Conservation (phyloP, 495 filamentous ascomycete genomes). For the Aspergillus cristatus region DNA sequence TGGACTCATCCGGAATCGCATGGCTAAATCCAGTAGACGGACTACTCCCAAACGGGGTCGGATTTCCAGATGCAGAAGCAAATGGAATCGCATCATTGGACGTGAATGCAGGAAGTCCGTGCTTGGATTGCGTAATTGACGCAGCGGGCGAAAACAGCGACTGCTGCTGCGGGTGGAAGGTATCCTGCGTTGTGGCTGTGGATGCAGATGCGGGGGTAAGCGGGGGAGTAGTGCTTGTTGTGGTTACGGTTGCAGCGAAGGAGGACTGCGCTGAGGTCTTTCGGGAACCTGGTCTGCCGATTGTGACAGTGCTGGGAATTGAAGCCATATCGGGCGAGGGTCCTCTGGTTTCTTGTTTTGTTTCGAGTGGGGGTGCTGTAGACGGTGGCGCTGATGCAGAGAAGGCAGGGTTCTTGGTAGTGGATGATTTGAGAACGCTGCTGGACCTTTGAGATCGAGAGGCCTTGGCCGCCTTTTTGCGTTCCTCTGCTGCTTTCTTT, state of each 20-base stretch:
- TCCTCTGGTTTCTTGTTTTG: neutral
- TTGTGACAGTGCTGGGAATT: neutral
- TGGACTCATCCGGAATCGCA: no score
- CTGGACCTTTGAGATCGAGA: slow-evolving; percentile 14
- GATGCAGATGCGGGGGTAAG: slow-evolving; percentile 18
- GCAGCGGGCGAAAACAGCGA: slow-evolving; percentile 20
- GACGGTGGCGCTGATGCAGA: slow-evolving; percentile 4
- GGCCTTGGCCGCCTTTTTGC: slow-evolving; percentile 15
- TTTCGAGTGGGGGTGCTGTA: neutral
- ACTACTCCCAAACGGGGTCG: neutral
- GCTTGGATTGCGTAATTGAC: slow-evolving; percentile 28
- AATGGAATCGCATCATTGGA: slow-evolving; percentile 44
- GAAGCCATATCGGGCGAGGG: neutral
- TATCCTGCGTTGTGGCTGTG: slow-evolving; percentile 1
- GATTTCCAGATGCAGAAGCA: slow-evolving; percentile 6
- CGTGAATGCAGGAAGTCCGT: slow-evolving; percentile 43
- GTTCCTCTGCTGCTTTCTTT: slow-evolving; percentile 29
- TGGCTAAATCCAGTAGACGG: slow-evolving; percentile 2
- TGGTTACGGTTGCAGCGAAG: slow-evolving; percentile 3
- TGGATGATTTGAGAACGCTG: slow-evolving; percentile 4
- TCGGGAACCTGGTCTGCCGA: neutral
- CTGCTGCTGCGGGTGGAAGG: slow-evolving; percentile 5
- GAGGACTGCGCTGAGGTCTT: neutral
- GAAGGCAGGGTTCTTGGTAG: neutral
- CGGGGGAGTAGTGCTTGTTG: slow-evolving; percentile 13